Conservation (phyloP, 495 filamentous ascomycete species). For the Aspergillus hancockii region DNA sequence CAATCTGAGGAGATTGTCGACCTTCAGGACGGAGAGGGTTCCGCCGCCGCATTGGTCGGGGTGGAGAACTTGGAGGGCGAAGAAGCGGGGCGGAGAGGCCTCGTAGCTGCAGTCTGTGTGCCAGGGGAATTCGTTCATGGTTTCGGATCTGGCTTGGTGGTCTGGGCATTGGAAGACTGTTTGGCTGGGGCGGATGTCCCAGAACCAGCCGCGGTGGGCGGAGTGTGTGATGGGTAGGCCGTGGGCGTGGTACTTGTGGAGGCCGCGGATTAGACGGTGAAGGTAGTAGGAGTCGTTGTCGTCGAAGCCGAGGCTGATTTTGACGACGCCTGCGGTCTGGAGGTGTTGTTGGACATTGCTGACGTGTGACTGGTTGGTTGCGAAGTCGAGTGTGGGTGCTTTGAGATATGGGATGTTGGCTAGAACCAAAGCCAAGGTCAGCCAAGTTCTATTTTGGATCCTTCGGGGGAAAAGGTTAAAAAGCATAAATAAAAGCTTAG, state of each 20-base stretch:
- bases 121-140: conserved; percentile 38
- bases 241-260: conserved; percentile 30
- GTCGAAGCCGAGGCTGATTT: conserved; percentile 27
- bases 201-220: conserved; percentile 34
- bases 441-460: background rate
- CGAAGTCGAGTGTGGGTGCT: background rate
- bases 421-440: background rate
- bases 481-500: background rate
- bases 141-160: conserved; percentile 38
- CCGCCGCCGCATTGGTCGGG: conserved; percentile 39
- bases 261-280: conserved; percentile 25
- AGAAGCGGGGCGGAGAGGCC: conserved; percentile 31
- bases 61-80: conserved; percentile 42
- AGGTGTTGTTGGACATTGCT: background rate
- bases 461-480: no score
- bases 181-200: conserved; percentile 33
- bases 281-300: conserved; percentile 32
- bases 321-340: conserved; percentile 23
- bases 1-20: conserved; percentile 19
- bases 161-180: conserved; percentile 13
- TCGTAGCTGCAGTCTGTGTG: conserved; percentile 48
- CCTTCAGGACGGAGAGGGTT: conserved; percentile 31
- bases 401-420: background rate
- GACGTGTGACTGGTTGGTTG: background rate
- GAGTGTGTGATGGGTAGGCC: conserved; percentile 36